Percentiles rank a stretch among this genome's conserved stretches.
Conservation (phyloP, 768 basidiomycete genomes). For the Mycena filopes region DNA sequence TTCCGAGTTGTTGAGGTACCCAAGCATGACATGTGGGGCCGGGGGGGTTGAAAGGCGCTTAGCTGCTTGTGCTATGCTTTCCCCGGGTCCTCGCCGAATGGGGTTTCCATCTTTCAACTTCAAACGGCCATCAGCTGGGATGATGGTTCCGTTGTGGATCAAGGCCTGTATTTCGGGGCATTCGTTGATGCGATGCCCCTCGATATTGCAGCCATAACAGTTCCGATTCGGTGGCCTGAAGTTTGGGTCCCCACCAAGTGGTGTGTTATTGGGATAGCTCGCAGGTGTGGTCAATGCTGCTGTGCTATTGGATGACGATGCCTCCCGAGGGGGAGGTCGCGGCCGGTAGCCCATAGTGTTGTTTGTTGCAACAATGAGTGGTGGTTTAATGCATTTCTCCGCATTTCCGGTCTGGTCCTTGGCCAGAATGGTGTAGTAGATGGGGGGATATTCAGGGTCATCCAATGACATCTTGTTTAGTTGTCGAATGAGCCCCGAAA, state of each 20-base stretch:
- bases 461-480: slow-evolving; percentile 26
- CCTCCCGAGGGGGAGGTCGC: too few species aligned
- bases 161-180: not conserved
- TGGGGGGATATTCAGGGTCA: slow-evolving; percentile 26
- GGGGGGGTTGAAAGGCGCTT: not conserved
- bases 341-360: too few species aligned
- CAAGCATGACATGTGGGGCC: not conserved
- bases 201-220: not conserved
- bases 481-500: slow-evolving; percentile 23
- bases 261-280: slow-evolving; percentile 13
- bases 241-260: not conserved
- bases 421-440: slow-evolving; percentile 16
- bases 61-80: not conserved
- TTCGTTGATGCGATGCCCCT: not conserved
- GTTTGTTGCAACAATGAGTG: too few species aligned
- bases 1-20: too few species aligned
- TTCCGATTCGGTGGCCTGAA: not conserved
- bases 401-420: too few species aligned
- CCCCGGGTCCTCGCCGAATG: not conserved
- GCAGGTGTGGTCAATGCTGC: not conserved
- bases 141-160: not conserved
- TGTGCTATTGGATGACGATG: too few species aligned
- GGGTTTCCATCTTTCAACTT: not conserved
- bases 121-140: not conserved
- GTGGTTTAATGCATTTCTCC: too few species aligned